These are phyloP conservation scores for Trichophyton equinum DNA, from an alignment of 2,329 filamentous ascomycete genomes.

Conservation along the genomic window DNA sequence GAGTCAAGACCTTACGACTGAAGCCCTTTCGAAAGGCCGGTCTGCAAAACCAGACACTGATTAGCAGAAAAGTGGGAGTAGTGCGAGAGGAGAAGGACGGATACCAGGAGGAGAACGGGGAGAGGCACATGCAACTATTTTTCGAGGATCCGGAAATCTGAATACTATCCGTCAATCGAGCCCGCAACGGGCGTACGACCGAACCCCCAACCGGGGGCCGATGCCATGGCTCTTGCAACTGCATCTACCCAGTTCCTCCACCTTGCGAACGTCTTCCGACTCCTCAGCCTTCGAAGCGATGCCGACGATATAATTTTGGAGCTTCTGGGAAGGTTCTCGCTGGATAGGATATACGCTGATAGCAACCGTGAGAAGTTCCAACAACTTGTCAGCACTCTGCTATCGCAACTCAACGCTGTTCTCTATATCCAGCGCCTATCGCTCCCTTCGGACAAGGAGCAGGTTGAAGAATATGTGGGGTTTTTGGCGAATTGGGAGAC, in stretches of 20 bases:
- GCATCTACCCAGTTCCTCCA: constrained; percentile 29
- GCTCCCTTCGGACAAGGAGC: constrained; percentile 26
- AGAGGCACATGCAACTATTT: not conserved
- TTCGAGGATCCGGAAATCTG: not conserved
- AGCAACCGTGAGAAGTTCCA: constrained; percentile 26
- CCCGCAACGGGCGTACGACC: not conserved
- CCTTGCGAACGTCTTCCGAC: constrained; percentile 26
- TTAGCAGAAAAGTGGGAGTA: too few species aligned
- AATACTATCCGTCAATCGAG: not conserved
- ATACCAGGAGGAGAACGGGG: not conserved
- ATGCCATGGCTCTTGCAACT: constrained; percentile 13
- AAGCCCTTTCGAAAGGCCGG: not conserved
- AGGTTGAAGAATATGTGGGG: constrained; percentile 28
- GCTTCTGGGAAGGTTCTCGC: constrained; percentile 32
- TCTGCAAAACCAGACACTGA: too few species aligned
- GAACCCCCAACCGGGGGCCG: not conserved
- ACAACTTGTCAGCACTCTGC: constrained; percentile 24
- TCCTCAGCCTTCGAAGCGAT: constrained; percentile 30
- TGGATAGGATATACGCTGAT: constrained; percentile 32
- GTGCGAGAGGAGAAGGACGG: too few species aligned
- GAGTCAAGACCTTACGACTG: not conserved
- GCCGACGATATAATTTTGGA: constrained; percentile 32
- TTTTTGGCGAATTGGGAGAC: constrained; percentile 33
- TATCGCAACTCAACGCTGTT: constrained; percentile 30
- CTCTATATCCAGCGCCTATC: constrained; percentile 32